Evolutionary conservation across 768 basidiomycete species (phyloP), one percentile per base, ranked within the genome.

Genomic region (Phlegmacium glaucopus): DNA sequence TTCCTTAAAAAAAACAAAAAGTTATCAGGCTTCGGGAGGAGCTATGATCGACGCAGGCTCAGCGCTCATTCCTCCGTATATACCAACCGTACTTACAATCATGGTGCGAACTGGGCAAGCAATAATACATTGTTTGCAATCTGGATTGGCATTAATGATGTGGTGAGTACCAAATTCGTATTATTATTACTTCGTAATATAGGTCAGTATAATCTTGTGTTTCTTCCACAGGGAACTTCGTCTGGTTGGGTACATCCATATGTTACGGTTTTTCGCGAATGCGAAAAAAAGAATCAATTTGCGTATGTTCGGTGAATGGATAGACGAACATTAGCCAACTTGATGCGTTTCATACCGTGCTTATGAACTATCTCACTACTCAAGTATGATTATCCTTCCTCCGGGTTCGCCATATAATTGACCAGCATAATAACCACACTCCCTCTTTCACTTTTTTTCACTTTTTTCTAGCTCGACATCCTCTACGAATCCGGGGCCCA

Each of bases 111-210:
- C 9, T 85, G 82, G 83, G 59, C 70, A 30, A 72, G 75, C 54
- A 61, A 65, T 2, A 76, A 83, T 52, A 66, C 77, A 27, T 62
- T 84, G 4, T 84, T 85, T 60, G 75, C 76, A 3, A 54, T 83
- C 37, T 85, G 82, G 81, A 80, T 85, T 43, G 82, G 82, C 2
- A 84, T 84, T 48, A 84, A 85, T 50, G 82, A 83, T 44, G 70
- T 81, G 36, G 78, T 78, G 45, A 62, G 74, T 65, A 51, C n/a
- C n/a, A n/a, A n/a, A n/a, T n/a, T n/a, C n/a, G n/a, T n/a, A n/a
- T n/a, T n/a, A n/a, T n/a, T n/a, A n/a, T n/a, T n/a, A n/a, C n/a
- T n/a, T n/a, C n/a, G n/a, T n/a, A n/a, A n/a, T n/a, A n/a, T n/a
- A n/a, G n/a, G n/a, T 28, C n/a, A 34, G 29, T 39, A 40, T 29